Evolutionary conservation across 148 eudicot species (phyloP).

Genomic region (Mesembryanthemum crystallinum): DNA sequence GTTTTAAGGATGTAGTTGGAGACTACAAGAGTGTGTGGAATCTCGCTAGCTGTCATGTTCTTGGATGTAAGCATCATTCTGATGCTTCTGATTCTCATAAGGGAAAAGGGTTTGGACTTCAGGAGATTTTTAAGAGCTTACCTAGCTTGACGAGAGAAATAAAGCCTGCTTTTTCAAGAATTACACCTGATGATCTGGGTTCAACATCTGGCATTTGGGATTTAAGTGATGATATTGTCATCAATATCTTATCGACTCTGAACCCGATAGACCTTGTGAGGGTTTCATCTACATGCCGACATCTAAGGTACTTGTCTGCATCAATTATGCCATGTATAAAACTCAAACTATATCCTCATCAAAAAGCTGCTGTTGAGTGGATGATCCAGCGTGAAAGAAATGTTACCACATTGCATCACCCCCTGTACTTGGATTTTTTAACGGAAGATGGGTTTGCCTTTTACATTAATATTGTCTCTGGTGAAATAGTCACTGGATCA

Average conservation of each 20-base stretch:
- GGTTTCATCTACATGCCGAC: slow-evolving; percentile 77
- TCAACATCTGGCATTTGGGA: slow-evolving; percentile 58
- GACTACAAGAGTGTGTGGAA: slow-evolving; percentile 47
- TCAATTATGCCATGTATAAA: slow-evolving; percentile 86
- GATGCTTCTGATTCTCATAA: slow-evolving; percentile 40
- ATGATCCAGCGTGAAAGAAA: slow-evolving; percentile 89
- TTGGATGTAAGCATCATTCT: slow-evolving; percentile 67
- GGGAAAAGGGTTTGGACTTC: slow-evolving; percentile 72
- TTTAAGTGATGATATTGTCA: slow-evolving; percentile 64
- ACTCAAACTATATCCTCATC: slow-evolving; percentile 89
- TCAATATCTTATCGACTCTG: slow-evolving; percentile 49
- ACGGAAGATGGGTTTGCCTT: slow-evolving; percentile 73
- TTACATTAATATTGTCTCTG: slow-evolving; percentile 63
- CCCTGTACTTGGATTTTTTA: slow-evolving; percentile 53
- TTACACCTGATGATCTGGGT: slow-evolving; percentile 43
- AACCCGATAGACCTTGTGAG: slow-evolving; percentile 65
- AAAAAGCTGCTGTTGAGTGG: slow-evolving; percentile 98
- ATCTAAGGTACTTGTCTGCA: slow-evolving; percentile 64
- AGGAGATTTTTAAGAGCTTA: slow-evolving; percentile 75
- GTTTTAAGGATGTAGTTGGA: slow-evolving; percentile 15
- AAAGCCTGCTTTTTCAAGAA: slow-evolving; percentile 40
- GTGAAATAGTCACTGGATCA: slow-evolving; percentile 52
- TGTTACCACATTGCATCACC: slow-evolving; percentile 52
- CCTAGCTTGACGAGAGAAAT: slow-evolving; percentile 54
- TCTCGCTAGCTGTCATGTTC: slow-evolving; percentile 66